Percentiles rank a stretch among this genome's conserved stretches.
Evolutionary conservation across 2,329 filamentous ascomycete genomes (phyloP).

Genomic region (Curvularia sp.): DNA sequence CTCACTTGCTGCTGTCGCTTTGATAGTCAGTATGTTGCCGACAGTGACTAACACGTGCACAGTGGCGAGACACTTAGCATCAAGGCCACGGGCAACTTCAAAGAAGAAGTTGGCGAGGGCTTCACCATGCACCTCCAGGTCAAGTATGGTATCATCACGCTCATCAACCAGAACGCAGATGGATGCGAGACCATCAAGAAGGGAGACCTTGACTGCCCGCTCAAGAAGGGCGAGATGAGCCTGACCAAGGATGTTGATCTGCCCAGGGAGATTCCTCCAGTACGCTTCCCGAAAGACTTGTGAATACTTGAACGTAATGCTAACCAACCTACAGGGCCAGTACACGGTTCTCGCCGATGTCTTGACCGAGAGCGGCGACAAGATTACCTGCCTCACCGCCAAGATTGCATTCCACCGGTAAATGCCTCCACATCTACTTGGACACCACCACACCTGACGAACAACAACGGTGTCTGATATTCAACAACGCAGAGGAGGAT

Average conservation of each 20-base stretch:
- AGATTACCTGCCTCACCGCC: slow-evolving; percentile 87
- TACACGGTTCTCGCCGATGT: slow-evolving; percentile 92
- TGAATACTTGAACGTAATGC: background rate
- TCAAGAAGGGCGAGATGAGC: slow-evolving; percentile 76
- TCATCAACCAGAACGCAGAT: slow-evolving; percentile 81
- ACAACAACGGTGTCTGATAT: slow-evolving; percentile 18
- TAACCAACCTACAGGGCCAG: slow-evolving; percentile 68
- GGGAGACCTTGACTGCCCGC: slow-evolving; percentile 86
- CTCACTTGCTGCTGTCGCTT: background rate
- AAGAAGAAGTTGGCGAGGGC: slow-evolving; percentile 74
- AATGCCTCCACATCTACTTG: slow-evolving; percentile 25
- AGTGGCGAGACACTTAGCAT: slow-evolving; percentile 83
- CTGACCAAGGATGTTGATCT: slow-evolving; percentile 84
- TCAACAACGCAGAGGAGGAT: slow-evolving; percentile 16
- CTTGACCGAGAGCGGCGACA: slow-evolving; percentile 71
- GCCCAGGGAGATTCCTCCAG: slow-evolving; percentile 85
- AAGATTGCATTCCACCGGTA: slow-evolving; percentile 66
- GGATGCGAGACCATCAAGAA: slow-evolving; percentile 89
- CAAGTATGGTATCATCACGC: slow-evolving; percentile 91
- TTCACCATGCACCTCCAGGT: slow-evolving; percentile 84
- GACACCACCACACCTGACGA: slow-evolving; percentile 21
- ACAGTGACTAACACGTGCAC: slow-evolving; percentile 14
- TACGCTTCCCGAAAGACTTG: slow-evolving; percentile 57
- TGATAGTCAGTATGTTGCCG: background rate
- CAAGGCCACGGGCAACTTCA: slow-evolving; percentile 77